Percentiles rank a stretch among this genome's conserved stretches.
Evolutionary conservation across 73 alveolate species (phyloP).

Genomic region (Breviolum minutum): DNA sequence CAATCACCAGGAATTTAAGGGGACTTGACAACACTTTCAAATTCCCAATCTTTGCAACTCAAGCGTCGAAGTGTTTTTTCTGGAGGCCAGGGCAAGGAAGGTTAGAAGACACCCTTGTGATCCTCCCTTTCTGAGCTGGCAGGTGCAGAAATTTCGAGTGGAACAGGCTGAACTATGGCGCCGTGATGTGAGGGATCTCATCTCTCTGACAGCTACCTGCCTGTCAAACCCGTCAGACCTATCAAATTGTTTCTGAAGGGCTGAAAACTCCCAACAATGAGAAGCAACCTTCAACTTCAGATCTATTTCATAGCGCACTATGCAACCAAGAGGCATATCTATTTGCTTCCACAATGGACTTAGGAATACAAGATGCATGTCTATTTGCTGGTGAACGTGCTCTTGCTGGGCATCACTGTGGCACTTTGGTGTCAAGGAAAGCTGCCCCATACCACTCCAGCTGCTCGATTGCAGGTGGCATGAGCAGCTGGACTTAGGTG

Average conservation of each 20-base stretch:
- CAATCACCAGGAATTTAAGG: no score
- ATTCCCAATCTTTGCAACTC: no score
- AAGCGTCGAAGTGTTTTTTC: no score
- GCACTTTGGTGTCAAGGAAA: constrained; percentile 93
- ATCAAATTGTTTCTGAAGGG: no score
- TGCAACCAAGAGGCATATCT: neutral
- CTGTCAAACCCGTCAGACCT: neutral
- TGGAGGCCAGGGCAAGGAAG: neutral
- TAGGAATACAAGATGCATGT: constrained; percentile 95
- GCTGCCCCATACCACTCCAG: constrained; percentile 91
- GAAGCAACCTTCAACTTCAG: no score
- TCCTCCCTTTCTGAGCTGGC: neutral
- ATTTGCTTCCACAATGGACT: neutral
- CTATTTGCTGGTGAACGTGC: constrained; percentile 76
- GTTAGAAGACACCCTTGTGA: neutral
- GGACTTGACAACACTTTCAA: no score
- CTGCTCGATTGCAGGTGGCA: neutral
- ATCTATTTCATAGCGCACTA: neutral
- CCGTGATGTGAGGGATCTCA: constrained; percentile 75
- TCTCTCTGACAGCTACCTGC: constrained; percentile 71
- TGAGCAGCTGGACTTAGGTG: neutral
- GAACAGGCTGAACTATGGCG: constrained; percentile 92
- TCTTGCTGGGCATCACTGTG: constrained; percentile 79
- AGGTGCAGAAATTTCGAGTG: constrained; percentile 82
- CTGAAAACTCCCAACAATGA: no score